These are phyloP conservation scores for Zopfia rhizophila DNA, from an alignment of 2,329 filamentous ascomycete genomes.

Conservation along the genomic window DNA sequence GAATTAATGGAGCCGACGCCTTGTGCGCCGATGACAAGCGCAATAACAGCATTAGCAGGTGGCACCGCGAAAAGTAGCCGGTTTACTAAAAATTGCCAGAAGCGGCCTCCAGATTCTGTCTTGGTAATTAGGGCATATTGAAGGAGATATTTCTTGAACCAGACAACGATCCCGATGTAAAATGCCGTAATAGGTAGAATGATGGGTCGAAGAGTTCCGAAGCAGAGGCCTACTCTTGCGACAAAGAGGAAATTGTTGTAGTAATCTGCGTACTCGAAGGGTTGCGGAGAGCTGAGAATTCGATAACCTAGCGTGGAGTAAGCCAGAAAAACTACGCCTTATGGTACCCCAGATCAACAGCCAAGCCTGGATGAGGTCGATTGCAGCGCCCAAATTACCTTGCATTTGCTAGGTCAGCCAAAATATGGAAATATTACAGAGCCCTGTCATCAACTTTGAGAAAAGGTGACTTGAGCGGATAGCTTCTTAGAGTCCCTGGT, in stretches of 20 bases:
- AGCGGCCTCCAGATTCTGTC: slow-evolving; percentile 91
- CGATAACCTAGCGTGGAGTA: slow-evolving; percentile 90
- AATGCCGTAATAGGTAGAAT: slow-evolving; percentile 86
- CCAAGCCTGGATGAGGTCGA: slow-evolving; percentile 88
- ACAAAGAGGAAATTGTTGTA: slow-evolving; percentile 99
- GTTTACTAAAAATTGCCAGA: slow-evolving; percentile 92
- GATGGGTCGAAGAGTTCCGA: slow-evolving; percentile 85
- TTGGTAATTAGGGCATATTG: slow-evolving; percentile 91
- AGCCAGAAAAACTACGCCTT: slow-evolving; percentile 81
- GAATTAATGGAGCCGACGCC: slow-evolving; percentile 61
- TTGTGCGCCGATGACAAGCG: slow-evolving; percentile 77
- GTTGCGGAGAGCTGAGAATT: slow-evolving; percentile 86
- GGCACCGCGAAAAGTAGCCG: slow-evolving; percentile 85
- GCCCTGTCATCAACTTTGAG: slow-evolving; percentile 72
- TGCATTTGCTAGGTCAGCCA: slow-evolving; percentile 95
- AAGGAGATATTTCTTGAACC: slow-evolving; percentile 93
- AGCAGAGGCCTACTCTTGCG: slow-evolving; percentile 84
- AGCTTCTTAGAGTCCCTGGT: slow-evolving; percentile 71
- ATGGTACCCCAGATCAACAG: slow-evolving; percentile 83
- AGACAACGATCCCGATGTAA: slow-evolving; percentile 86
- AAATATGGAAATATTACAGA: slow-evolving; percentile 86
- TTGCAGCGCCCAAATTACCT: slow-evolving; percentile 74
- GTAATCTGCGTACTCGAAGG: slow-evolving; percentile 94
- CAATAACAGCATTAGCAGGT: slow-evolving; percentile 80
- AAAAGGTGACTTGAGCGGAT: slow-evolving; percentile 74